Conservation (phyloP, 208 protist species). For the Crithidia bombi region DNA sequence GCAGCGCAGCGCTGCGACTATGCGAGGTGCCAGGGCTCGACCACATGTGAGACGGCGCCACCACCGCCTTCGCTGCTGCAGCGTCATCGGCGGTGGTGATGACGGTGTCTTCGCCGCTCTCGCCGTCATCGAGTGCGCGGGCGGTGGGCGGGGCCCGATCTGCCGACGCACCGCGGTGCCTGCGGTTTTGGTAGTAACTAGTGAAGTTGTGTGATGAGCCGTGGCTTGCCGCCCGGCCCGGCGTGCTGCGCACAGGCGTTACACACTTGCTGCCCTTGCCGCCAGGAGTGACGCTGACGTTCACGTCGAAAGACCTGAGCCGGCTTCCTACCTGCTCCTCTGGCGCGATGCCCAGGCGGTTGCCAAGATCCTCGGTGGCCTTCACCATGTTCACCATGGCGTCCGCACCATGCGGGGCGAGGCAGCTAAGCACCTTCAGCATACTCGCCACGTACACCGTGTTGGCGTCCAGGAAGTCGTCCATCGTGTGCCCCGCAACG, state of each 20-base stretch:
- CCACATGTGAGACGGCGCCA: slow-evolving; percentile 1
- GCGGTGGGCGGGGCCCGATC: slow-evolving; percentile 27
- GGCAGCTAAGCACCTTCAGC: slow-evolving; percentile 44
- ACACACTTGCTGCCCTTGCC: neutral
- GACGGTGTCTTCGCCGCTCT: neutral
- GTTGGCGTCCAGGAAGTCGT: slow-evolving; percentile 57
- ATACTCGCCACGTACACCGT: slow-evolving; percentile 41
- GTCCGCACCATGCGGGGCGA: slow-evolving; percentile 43
- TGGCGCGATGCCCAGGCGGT: slow-evolving; percentile 31
- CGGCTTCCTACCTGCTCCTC: slow-evolving; percentile 29
- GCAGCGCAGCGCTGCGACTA: neutral
- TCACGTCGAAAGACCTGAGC: neutral
- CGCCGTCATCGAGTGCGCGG: slow-evolving; percentile 20
- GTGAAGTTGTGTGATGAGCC: slow-evolving; percentile 48
- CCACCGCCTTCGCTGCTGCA: neutral
- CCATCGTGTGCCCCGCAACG: slow-evolving; percentile 43
- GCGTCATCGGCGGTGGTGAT: neutral
- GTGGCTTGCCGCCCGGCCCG: slow-evolving; percentile 1
- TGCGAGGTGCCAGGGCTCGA: slow-evolving; percentile 6
- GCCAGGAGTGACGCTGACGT: neutral
- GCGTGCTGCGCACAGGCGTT: neutral
- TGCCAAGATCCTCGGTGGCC: slow-evolving; percentile 15
- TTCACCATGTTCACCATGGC: slow-evolving; percentile 35
- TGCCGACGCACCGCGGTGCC: neutral
- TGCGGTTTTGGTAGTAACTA: slow-evolving; percentile 36